Percentiles rank a stretch among this genome's conserved stretches.
Evolutionary conservation across 768 basidiomycete genomes (phyloP).

Genomic region (Tricholoma sp.): DNA sequence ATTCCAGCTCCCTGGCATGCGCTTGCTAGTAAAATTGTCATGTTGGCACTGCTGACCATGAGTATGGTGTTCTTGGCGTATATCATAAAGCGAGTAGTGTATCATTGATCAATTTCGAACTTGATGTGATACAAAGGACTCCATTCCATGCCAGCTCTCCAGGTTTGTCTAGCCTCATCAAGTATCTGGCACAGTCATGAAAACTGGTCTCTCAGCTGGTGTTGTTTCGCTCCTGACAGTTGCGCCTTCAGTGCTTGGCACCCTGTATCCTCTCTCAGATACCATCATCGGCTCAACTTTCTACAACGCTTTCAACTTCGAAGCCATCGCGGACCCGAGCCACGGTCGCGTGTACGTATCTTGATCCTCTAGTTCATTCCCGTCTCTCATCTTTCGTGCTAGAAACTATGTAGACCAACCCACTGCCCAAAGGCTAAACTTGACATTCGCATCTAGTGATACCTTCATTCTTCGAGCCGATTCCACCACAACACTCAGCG

Average conservation of each 20-base stretch:
- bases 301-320: conserved; percentile 42
- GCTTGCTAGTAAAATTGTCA: too few relatives aligned
- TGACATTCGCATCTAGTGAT: conserved; percentile 47
- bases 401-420: conserved; percentile 36
- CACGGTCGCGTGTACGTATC: conserved; percentile 53
- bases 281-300: conserved; percentile 41
- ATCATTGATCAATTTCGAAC: too few relatives aligned
- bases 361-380: not conserved
- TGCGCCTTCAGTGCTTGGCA: conserved; percentile 15
- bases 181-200: not conserved
- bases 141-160: not conserved
- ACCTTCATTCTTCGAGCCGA: conserved; percentile 53
- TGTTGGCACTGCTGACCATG: too few relatives aligned
- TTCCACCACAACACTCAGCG: conserved; percentile 35
- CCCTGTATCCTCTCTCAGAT: conserved; percentile 35
- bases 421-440: conserved; percentile 39
- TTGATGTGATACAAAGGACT: not conserved
- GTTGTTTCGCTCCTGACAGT: not conserved
- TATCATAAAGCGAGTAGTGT: too few relatives aligned
- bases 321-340: conserved; percentile 51
- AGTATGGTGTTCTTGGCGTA: too few relatives aligned
- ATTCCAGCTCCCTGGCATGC: too few relatives aligned
- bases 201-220: not conserved
- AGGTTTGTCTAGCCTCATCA: not conserved
- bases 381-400: not conserved